Evolutionary conservation across 2,329 filamentous ascomycete species (phyloP), one percentile per base, ranked within the genome.

Genomic region (Fusarium multiceps): DNA sequence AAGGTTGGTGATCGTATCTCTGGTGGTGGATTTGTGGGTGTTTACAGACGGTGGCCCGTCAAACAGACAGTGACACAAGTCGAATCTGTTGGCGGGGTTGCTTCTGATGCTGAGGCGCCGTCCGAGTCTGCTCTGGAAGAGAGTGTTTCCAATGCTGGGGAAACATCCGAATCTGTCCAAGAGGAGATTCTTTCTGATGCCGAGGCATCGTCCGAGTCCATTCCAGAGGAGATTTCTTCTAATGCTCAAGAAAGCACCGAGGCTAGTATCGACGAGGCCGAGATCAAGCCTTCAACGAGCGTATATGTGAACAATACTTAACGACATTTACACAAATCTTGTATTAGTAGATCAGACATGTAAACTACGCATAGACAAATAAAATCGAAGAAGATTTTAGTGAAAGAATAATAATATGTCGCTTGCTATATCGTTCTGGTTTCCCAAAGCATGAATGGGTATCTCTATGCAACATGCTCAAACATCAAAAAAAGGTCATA

Each of bases 1-100:
- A 81, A 78, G 69, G 81, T 83, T 7, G 81, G 80, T 6, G 79
- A 80, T 32, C 76, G 78, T 37, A 66, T 83, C 27, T 78, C 75
- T 1, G 81, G 81, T 1, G 81, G 81, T 25, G 81, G 81, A 2
- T 83, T 83, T 51, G 72, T 83, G 21, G 80, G 78, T 21, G 76
- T 83, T 7, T 72, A 80, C 50, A 77, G 80, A 11, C 76, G 77
- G 43, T 78, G 77, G 74, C 78, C 76, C 1, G 40, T 42, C 18
- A 54, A 57, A n/a, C 63, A 66, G 32, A 59, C 63, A 14, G 23
- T 53, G 6, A 20, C 61, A n/a, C 55, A 60, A 27, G 55, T 45
- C 2, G 51, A 71, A 43, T n/a, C 45, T 28, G 40, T 32, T n/a
- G 55, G 53, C 8, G 64, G 66, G 16, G 64, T 37, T 30, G 23